These are phyloP conservation scores for Triticum monococcum DNA, from an alignment of 176 grass and related monocot species.

Conservation along the genomic window DNA sequence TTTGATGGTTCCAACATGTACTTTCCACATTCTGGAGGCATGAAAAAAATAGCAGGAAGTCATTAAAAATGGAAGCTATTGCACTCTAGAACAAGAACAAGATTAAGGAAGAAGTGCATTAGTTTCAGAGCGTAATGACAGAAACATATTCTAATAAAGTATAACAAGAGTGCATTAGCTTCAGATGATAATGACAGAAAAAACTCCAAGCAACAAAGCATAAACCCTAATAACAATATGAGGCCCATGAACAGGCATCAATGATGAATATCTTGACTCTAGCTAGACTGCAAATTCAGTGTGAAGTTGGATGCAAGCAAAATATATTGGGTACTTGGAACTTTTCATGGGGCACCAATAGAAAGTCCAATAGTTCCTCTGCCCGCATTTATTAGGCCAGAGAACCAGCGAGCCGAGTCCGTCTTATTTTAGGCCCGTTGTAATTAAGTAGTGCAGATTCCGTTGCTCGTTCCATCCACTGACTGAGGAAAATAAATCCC, in stretches of 20 bases:
- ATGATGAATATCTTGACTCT: neutral
- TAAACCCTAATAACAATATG: neutral
- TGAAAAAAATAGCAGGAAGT: neutral
- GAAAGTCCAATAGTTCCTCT: neutral
- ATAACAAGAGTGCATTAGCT: neutral
- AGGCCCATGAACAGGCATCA: neutral
- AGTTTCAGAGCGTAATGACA: neutral
- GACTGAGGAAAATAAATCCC: neutral
- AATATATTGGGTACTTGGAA: neutral
- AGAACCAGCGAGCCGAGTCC: neutral
- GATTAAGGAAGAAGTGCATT: neutral
- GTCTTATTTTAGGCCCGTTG: neutral
- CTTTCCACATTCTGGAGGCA: slow-evolving; percentile 53
- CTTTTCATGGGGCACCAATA: neutral
- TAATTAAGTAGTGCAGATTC: neutral
- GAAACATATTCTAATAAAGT: neutral
- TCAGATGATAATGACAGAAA: neutral
- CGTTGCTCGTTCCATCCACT: neutral
- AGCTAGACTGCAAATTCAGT: neutral
- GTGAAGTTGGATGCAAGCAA: neutral
- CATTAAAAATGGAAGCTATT: neutral
- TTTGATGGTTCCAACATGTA: slow-evolving; percentile 25
- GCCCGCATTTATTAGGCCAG: neutral
- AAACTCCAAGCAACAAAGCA: neutral
- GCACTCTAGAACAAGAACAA: slow-evolving; percentile 8